Percentiles rank a stretch among this genome's conserved stretches.
Evolutionary conservation across 192 early-diverging fungal genomes (phyloP).

Genomic region (Podila verticillata): DNA sequence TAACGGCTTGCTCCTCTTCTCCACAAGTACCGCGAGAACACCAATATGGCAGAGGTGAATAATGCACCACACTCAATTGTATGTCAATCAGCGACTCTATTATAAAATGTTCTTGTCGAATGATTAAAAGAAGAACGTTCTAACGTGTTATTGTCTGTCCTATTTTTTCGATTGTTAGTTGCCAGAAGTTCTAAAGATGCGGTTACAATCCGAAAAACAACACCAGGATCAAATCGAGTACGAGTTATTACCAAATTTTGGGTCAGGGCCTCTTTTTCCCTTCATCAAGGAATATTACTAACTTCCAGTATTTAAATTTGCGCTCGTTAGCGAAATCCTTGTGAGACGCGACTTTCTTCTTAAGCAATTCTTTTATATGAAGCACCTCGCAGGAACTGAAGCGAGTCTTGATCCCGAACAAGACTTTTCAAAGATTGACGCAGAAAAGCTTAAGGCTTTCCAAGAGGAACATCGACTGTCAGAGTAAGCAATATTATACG

Average conservation of each 20-base stretch:
- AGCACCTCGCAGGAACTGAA: conserved; percentile 47
- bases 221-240: conserved; percentile 50
- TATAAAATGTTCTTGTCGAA: not conserved
- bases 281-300: not conserved
- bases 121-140: no score
- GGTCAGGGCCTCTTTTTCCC: not conserved
- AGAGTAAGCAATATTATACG: conserved; percentile 25
- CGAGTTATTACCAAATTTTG: not conserved
- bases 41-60: conserved; percentile 52
- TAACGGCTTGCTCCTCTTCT: conserved; percentile 3
- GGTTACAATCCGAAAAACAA: conserved; percentile 44
- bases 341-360: conserved; percentile 38
- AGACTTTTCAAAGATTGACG: conserved; percentile 43
- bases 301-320: not conserved
- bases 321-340: conserved; percentile 32
- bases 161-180: conserved; percentile 14
- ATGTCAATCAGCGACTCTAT: not conserved
- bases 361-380: conserved; percentile 52
- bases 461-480: conserved; percentile 47
- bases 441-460: conserved; percentile 40
- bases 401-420: conserved; percentile 45
- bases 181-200: conserved; percentile 49
- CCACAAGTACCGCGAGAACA: conserved; percentile 1
- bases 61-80: conserved; percentile 17
- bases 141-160: not conserved